Evolutionary conservation across 2,329 filamentous ascomycete genomes (phyloP).

Genomic region (Claviceps sp.): DNA sequence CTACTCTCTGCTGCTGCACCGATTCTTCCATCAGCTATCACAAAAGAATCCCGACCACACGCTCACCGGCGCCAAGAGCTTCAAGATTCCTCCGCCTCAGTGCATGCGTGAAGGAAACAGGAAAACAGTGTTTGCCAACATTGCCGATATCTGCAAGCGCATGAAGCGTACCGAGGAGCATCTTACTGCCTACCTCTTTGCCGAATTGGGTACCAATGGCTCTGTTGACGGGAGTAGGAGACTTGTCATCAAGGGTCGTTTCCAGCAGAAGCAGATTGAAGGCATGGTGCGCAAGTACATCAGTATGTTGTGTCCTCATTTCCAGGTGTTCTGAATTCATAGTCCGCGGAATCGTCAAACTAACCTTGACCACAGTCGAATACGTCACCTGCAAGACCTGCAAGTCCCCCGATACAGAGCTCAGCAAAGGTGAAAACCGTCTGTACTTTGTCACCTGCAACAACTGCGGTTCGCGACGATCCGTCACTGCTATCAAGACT

Average conservation of each 20-base stretch:
- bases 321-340: background rate
- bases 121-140: constrained; percentile 99
- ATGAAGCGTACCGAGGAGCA: constrained; percentile 99
- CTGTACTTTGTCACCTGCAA: constrained; percentile 97
- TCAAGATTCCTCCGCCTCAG: constrained; percentile 98
- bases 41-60: constrained; percentile 95
- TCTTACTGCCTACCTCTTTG: constrained; percentile 92
- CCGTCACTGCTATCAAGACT: constrained; percentile 96
- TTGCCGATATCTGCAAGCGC: constrained; percentile 94
- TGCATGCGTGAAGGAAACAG: constrained; percentile 99
- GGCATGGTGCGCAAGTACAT: constrained; percentile 94
- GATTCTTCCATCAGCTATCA: constrained; percentile 90
- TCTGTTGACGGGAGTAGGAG: constrained; percentile 87
- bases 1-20: constrained; percentile 73
- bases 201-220: constrained; percentile 93
- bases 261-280: constrained; percentile 99
- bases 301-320: constrained; percentile 38
- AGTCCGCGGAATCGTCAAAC: background rate
- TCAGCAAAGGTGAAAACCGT: constrained; percentile 98
- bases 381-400: constrained; percentile 99
- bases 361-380: constrained; percentile 46
- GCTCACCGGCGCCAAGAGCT: constrained; percentile 77
- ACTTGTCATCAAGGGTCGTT: constrained; percentile 96
- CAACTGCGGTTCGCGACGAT: constrained; percentile 67
- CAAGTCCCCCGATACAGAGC: constrained; percentile 82